A percentile compares a stretch with the other conserved stretches of the same genome.
Conservation (phyloP, 1,284 basidiomycete species). For the Austroboletus niveus region DNA sequence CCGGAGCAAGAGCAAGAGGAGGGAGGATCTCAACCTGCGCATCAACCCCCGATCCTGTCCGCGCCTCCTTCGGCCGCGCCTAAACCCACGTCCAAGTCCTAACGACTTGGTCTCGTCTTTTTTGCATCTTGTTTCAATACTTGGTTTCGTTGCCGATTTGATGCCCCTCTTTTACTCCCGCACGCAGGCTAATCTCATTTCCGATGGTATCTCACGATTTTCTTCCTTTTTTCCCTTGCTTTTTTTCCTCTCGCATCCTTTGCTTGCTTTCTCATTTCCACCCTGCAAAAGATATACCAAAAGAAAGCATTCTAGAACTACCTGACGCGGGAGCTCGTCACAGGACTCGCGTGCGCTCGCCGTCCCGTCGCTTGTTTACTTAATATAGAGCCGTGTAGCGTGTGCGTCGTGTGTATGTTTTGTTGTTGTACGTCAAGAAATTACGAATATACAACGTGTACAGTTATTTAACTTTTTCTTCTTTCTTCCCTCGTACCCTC, state of each 20-base stretch:
- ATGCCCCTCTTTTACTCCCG: neutral
- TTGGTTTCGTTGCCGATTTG: neutral
- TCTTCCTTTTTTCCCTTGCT: neutral
- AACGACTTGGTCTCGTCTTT: neutral
- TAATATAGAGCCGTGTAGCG: too few relatives aligned
- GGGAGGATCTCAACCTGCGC: slow-evolving; percentile 11
- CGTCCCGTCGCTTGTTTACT: neutral
- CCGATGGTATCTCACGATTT: neutral
- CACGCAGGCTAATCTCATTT: slow-evolving; percentile 7
- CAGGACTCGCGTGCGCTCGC: neutral
- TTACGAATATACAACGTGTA: neutral
- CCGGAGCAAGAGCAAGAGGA: slow-evolving; percentile 4
- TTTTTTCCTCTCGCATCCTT: neutral
- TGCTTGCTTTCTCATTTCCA: neutral
- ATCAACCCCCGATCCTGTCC: slow-evolving; percentile 31
- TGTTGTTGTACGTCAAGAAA: neutral
- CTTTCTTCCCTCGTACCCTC: too few relatives aligned
- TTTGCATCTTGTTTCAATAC: neutral
- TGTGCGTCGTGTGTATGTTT: neutral
- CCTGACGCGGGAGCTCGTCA: neutral
- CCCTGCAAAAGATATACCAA: slow-evolving; percentile 23
- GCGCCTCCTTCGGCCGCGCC: slow-evolving; percentile 23
- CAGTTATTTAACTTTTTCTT: too few relatives aligned
- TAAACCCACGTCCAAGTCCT: slow-evolving; percentile 16
- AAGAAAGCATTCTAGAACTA: slow-evolving; percentile 22